Evolutionary conservation across 305 asterid genomes (phyloP), one percentile per base, ranked within the genome.

Genomic region (Salvia sclarea): DNA sequence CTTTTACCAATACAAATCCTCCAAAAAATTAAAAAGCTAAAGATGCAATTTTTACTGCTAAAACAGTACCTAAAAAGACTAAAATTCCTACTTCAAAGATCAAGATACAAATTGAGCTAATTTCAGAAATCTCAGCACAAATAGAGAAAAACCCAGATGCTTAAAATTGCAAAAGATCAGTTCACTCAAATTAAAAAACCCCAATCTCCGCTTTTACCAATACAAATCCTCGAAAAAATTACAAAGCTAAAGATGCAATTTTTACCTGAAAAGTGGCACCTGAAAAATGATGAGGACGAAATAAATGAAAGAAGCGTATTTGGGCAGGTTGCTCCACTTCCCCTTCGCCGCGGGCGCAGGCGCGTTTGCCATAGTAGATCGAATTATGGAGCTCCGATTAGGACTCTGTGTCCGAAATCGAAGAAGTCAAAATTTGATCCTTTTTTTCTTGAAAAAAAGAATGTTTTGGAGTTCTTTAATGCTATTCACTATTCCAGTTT

Each of bases 181-280:
- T 44, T 5, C 14, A 48, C 20, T 59, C 12, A 30, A 22, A 9
- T 14, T 31, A 47, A 35, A 16, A 69, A 5, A 24, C 25, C 56
- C 25, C 56, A 70, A 33, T 50, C 47, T 1, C 35, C n/a, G 47
- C 16, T 9, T 16, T 18, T 44, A 56, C 0, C 9, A 28, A 45
- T 31, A 7, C 7, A 56, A 68, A 58, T 13, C 12, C 18, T 21
- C 2, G 35, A 3, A 13, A 69, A 30, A 22, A 24, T 28, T 16
- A 47, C n/a, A 55, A 13, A 43, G 18, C 8, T 16, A 71, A n/a
- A 68, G 44, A 54, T 35, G 12, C 8, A 28, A 48, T 11, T 5
- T 52, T 54, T 60, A 88, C 97, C 96, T 86, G 89, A 88, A 91
- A 52, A 91, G 95, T 17, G 96, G 97, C 47, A 88, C 77, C 84